phyloP scores from a whole-genome alignment of 495 filamentous ascomycete genomes.

The Trichoderma reesei region DNA sequence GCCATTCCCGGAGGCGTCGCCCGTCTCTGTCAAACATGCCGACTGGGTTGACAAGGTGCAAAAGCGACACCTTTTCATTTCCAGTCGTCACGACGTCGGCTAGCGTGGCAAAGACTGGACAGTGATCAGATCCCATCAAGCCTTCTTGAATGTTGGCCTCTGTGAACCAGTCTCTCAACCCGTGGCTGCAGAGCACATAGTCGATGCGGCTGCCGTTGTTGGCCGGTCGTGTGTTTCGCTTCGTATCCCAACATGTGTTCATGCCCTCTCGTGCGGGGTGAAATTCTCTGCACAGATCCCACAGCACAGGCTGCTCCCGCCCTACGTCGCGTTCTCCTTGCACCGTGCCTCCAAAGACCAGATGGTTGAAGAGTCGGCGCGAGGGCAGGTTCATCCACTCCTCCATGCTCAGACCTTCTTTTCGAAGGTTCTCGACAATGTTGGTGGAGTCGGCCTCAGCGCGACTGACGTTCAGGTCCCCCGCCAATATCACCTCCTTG shows the following conservation, averaged over 20 bases:
- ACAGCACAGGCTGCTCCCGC: constrained; percentile 64
- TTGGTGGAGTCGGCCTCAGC: constrained; percentile 65
- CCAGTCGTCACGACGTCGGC: constrained; percentile 38
- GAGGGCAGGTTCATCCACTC: constrained; percentile 60
- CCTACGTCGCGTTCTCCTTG: constrained; percentile 59
- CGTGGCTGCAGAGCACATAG: constrained; percentile 74
- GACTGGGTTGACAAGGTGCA: constrained; percentile 70
- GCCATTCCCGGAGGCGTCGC: constrained; percentile 55
- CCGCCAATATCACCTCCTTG: constrained; percentile 73
- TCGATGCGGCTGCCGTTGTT: constrained; percentile 91
- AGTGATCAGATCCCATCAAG: constrained; percentile 92
- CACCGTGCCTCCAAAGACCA: constrained; percentile 64
- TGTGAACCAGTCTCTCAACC: constrained; percentile 74
- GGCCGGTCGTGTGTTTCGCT: constrained; percentile 76
- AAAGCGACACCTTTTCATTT: constrained; percentile 44
- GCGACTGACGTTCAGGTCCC: constrained; percentile 83
- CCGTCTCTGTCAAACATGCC: constrained; percentile 63
- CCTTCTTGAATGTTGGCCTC: constrained; percentile 95
- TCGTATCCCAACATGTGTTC: constrained; percentile 93
- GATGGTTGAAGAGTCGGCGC: constrained; percentile 76
- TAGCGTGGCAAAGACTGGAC: constrained; percentile 78
- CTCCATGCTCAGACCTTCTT: constrained; percentile 47
- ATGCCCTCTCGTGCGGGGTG: constrained; percentile 74
- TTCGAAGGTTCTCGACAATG: constrained; percentile 57
- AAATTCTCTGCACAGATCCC: constrained; percentile 79